Evolutionary conservation across 257 asterid species (phyloP).

Genomic region (Primulina tabacum): DNA sequence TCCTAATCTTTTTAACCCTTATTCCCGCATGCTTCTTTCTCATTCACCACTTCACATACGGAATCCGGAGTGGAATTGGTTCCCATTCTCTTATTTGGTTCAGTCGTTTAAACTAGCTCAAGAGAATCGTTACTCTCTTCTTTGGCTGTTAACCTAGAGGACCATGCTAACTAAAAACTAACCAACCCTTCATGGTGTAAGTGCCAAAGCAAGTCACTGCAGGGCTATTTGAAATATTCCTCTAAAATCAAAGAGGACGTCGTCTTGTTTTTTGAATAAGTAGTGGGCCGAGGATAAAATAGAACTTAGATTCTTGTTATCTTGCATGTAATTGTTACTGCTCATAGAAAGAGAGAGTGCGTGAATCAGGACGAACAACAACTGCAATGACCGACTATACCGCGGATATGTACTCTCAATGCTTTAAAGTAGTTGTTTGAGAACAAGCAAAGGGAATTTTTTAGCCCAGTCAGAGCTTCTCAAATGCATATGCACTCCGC

Average conservation of each 20-base stretch:
- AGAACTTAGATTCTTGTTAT: neutral
- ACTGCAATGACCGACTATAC: neutral
- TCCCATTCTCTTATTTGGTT: slow-evolving; percentile 4
- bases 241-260: slow-evolving; percentile 1
- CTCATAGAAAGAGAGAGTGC: neutral
- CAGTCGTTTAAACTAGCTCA: neutral
- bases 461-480: slow-evolving; percentile 8
- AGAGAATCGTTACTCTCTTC: neutral
- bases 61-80: neutral
- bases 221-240: slow-evolving; percentile 12
- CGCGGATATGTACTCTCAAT: neutral
- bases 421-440: neutral
- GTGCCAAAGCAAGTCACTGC: neutral
- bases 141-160: neutral
- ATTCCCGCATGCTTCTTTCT: neutral
- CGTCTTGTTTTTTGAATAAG: neutral
- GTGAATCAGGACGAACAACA: neutral
- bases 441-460: neutral
- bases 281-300: neutral
- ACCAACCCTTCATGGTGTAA: neutral
- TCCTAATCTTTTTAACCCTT: no score
- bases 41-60: neutral
- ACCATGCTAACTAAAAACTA: slow-evolving; percentile 7
- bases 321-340: neutral
- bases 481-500: slow-evolving; percentile 4